A percentile compares a stretch with the other conserved stretches of the same genome.
These are phyloP conservation scores for Phellopilus nigrolimitatus DNA, from an alignment of 1,284 basidiomycete species.

Conservation along the genomic window DNA sequence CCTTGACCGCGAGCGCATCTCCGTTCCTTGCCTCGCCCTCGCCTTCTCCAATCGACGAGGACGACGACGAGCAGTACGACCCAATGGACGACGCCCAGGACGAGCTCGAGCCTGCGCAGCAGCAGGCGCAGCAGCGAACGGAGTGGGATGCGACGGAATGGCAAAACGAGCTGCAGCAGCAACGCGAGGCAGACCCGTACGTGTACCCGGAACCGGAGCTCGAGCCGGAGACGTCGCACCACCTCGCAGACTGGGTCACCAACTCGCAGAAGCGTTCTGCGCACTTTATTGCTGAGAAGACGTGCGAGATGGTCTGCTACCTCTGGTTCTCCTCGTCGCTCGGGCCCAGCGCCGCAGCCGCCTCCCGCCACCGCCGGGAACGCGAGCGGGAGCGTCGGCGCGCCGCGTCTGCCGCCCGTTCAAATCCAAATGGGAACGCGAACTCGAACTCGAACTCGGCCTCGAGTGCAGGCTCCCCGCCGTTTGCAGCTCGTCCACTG, in stretches of 20 bases:
- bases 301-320: slow-evolving; percentile 86
- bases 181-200: slow-evolving; percentile 7
- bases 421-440: slow-evolving; percentile 21
- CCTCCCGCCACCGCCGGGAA: slow-evolving; percentile 18
- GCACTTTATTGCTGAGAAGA: slow-evolving; percentile 76
- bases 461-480: slow-evolving; percentile 24
- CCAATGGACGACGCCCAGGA: slow-evolving; percentile 6
- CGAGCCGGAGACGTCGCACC: too few species aligned
- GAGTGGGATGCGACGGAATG: slow-evolving; percentile 17
- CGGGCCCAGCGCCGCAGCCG: slow-evolving; percentile 18
- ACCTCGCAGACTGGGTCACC: slow-evolving; percentile 64
- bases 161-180: slow-evolving; percentile 13
- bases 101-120: slow-evolving; percentile 12
- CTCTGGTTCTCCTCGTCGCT: slow-evolving; percentile 68
- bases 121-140: too few species aligned
- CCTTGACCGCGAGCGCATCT: slow-evolving; percentile 4
- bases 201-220: slow-evolving; percentile 22
- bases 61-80: slow-evolving; percentile 14
- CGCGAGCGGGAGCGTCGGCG: slow-evolving; percentile 8
- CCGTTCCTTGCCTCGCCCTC: slow-evolving; percentile 11
- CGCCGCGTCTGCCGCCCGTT: too few species aligned
- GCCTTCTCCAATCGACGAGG: slow-evolving; percentile 15
- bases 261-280: slow-evolving; percentile 58
- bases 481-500: slow-evolving; percentile 21
- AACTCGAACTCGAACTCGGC: too few species aligned